These are phyloP conservation scores for Capsicum chinense DNA, from an alignment of 257 asterid species.

Conservation along the genomic window DNA sequence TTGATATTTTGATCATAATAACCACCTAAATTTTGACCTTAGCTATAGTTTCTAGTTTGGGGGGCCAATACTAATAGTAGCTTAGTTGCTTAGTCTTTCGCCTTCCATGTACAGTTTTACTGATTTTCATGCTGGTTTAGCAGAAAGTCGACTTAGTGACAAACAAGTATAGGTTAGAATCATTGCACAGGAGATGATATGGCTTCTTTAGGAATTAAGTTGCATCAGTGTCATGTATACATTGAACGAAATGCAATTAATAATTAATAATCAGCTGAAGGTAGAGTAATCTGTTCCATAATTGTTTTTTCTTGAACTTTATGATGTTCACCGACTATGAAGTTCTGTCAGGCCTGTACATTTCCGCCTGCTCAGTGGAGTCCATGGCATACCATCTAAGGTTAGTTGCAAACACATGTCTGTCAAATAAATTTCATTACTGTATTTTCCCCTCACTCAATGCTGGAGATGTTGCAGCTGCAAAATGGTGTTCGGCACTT, in stretches of 20 bases:
- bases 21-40: background rate
- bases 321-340: constrained; percentile 37
- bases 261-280: background rate
- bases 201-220: background rate
- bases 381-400: constrained; percentile 56
- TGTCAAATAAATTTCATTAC: constrained; percentile 4
- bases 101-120: constrained; percentile 8
- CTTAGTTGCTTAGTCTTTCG: constrained; percentile 12
- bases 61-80: constrained; percentile 11
- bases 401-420: constrained; percentile 49
- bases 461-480: constrained; percentile 58
- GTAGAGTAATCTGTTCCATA: constrained; percentile 27
- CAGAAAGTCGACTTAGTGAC: background rate
- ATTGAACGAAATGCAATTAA: background rate
- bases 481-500: constrained; percentile 60
- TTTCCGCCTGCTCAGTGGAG: constrained; percentile 50
- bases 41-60: background rate
- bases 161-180: constrained; percentile 5
- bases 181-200: constrained; percentile 25
- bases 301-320: constrained; percentile 6
- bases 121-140: constrained; percentile 2
- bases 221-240: background rate
- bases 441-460: constrained; percentile 38
- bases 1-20: background rate
- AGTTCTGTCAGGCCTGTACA: constrained; percentile 59